A percentile compares a stretch with the other conserved stretches of the same genome.
phyloP scores from a whole-genome alignment of 495 filamentous ascomycete species.

The Bombardia bombarda region DNA sequence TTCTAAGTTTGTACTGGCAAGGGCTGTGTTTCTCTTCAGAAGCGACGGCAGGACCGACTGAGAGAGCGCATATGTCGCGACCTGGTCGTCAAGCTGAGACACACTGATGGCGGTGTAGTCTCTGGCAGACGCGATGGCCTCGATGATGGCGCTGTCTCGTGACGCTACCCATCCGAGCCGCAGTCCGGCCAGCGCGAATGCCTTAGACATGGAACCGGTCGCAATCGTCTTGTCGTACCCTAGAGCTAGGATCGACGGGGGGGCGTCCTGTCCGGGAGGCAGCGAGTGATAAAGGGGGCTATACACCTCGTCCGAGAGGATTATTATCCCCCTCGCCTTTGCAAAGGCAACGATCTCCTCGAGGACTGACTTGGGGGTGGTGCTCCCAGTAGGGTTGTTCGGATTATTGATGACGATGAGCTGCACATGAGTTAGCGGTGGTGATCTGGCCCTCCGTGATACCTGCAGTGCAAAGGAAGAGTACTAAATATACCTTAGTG shows the following conservation, averaged over 20 bases:
- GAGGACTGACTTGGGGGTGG: constrained; percentile 54
- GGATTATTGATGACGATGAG: constrained; percentile 61
- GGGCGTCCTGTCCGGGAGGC: constrained; percentile 14
- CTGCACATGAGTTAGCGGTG: constrained; percentile 4
- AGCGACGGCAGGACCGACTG: constrained; percentile 56
- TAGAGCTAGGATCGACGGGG: constrained; percentile 50
- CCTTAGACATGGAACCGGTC: constrained; percentile 81
- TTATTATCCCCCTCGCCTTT: constrained; percentile 49
- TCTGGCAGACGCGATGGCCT: constrained; percentile 55
- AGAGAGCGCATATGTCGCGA: constrained; percentile 68
- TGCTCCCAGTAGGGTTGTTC: constrained; percentile 79
- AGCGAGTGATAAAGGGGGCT: constrained; percentile 73
- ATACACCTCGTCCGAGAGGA: constrained; percentile 82
- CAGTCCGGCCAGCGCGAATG: constrained; percentile 77
- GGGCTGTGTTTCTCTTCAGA: constrained; percentile 57
- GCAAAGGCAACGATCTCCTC: constrained; percentile 59
- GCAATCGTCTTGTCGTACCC: constrained; percentile 62
- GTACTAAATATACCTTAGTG: constrained; percentile 48
- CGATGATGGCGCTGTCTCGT: constrained; percentile 52
- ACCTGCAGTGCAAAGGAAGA: not conserved
- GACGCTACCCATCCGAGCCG: constrained; percentile 79
- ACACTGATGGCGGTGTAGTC: constrained; percentile 87
- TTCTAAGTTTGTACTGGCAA: constrained; percentile 64
- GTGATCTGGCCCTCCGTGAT: not conserved
- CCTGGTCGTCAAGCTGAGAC: constrained; percentile 69